Base-by-base conservation (phyloP, 495 filamentous ascomycete genomes). In the Neurospora sp. region DNA sequence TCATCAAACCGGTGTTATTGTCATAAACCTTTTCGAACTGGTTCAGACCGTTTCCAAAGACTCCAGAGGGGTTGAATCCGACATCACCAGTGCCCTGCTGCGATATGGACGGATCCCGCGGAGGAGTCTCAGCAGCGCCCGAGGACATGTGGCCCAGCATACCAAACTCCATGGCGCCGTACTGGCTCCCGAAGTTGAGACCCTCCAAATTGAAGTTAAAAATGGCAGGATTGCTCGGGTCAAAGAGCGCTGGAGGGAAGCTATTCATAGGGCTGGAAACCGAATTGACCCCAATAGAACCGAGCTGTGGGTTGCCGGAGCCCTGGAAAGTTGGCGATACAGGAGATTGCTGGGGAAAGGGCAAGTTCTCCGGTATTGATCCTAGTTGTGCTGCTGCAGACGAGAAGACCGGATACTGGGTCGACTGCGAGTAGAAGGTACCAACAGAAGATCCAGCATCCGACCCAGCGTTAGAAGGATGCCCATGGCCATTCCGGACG, bases 121-220 rank as follows among this genome's bases (percentile, higher is more conserved):
- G 89, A 7, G 90, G 90, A 2, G 92, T 93, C 71, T 94, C 93
- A 23, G 89, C 92, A 3, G 92, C 93, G 2, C 92, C 93, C 20
- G 90, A 93, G 39, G 93, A 92, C 92, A 99, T 95, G 78, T 97
- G 94, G 23, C 93, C 92, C 5, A 99, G 89, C 89, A 97, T 97
- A 27, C 93, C 90, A 78, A 98, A 97, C 80, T 99, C 96, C 73
- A 96, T 81, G 39, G 93, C 94, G 73, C 93, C 94, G 77, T 97
- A 99, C 40, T 95, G 92, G 78, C 95, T 98, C 69, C 93, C 94
- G 78, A 98, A 99, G 80, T 97, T 97, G 77, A 97, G 86, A 70
- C 93, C 93, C 41, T 96, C 93, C 4, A 97, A 86, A 79, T 98
- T 93, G 79, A 97, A 97, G 79, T 97, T 97, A 85, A 94, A 97